Evolutionary conservation across 2,329 filamentous ascomycete genomes (phyloP).

Genomic region (Xylariales sp.): DNA sequence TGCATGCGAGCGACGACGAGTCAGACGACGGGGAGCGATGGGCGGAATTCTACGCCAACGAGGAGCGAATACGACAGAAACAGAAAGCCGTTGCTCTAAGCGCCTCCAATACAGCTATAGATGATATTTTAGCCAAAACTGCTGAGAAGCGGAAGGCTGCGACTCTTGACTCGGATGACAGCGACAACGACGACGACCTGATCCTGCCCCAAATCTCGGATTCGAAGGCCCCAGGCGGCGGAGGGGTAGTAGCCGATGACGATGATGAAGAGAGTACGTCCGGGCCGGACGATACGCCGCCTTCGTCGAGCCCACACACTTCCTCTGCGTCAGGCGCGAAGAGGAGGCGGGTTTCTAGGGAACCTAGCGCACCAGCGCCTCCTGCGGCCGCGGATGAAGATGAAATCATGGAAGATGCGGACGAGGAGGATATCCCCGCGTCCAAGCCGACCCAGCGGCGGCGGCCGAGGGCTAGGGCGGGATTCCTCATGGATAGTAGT

Average conservation of each 20-base stretch:
- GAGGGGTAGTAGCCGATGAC: constrained; percentile 16
- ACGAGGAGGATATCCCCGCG: constrained; percentile 55
- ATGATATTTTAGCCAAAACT: constrained; percentile 31
- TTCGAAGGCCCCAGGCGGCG: constrained; percentile 10
- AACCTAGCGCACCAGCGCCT: constrained; percentile 32
- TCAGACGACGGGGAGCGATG: constrained; percentile 75
- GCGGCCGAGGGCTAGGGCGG: constrained; percentile 60
- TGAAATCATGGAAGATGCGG: constrained; percentile 42
- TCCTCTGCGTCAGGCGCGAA: constrained; percentile 42
- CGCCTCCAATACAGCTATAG: constrained; percentile 34
- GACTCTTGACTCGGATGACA: constrained; percentile 44
- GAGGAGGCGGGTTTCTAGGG: constrained; percentile 47
- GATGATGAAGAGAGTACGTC: constrained; percentile 44
- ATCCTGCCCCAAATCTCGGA: constrained; percentile 41
- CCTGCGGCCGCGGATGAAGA: constrained; percentile 38
- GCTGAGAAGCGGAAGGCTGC: constrained; percentile 48
- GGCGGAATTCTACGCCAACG: constrained; percentile 78
- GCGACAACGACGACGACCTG: constrained; percentile 49
- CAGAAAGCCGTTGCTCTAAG: constrained; percentile 53
- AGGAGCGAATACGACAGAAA: constrained; percentile 72
- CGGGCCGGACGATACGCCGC: constrained; percentile 53
- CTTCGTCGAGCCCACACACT: constrained; percentile 54
- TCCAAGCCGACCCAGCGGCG: constrained; percentile 52
- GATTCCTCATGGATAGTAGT: constrained; percentile 70
- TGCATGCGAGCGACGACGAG: constrained; percentile 89